Conservation (phyloP, 1,139 yeast genomes). For the Pichia sp. region DNA sequence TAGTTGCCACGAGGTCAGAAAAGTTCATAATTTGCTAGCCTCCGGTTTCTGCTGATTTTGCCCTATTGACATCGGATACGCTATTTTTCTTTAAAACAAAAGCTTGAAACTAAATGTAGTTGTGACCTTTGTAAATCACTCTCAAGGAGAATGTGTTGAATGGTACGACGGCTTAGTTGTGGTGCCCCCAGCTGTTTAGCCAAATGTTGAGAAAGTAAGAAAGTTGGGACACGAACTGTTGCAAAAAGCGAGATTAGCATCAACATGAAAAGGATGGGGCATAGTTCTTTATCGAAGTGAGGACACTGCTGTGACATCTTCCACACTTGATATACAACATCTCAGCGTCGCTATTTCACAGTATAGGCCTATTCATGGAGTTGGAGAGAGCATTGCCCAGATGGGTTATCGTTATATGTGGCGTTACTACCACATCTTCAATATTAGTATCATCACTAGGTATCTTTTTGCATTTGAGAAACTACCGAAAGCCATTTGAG, state of each 20-base stretch:
- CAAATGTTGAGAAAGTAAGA: background rate
- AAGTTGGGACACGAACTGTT: background rate
- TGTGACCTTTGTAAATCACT: no score
- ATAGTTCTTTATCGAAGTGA: background rate
- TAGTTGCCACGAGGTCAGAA: no score
- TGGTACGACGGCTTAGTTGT: no score
- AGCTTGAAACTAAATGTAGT: no score
- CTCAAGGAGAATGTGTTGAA: no score
- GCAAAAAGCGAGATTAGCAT: background rate
- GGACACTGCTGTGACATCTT: background rate
- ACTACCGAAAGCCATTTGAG: constrained; percentile 84
- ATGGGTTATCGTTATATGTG: constrained; percentile 31
- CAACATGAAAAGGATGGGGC: background rate
- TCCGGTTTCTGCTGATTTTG: no score
- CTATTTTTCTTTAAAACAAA: no score
- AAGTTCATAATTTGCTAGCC: no score
- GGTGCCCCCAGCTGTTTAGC: no score
- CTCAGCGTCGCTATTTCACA: background rate
- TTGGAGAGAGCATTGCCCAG: constrained; percentile 17
- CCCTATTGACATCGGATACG: no score
- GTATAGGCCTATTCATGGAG: constrained; percentile 7
- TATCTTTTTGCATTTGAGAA: constrained; percentile 50
- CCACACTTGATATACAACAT: background rate
- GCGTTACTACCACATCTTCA: constrained; percentile 32
- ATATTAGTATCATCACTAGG: constrained; percentile 42